These are phyloP conservation scores for Geranium incanum DNA, from an alignment of 441 rosid genomes.

Conservation along the genomic window DNA sequence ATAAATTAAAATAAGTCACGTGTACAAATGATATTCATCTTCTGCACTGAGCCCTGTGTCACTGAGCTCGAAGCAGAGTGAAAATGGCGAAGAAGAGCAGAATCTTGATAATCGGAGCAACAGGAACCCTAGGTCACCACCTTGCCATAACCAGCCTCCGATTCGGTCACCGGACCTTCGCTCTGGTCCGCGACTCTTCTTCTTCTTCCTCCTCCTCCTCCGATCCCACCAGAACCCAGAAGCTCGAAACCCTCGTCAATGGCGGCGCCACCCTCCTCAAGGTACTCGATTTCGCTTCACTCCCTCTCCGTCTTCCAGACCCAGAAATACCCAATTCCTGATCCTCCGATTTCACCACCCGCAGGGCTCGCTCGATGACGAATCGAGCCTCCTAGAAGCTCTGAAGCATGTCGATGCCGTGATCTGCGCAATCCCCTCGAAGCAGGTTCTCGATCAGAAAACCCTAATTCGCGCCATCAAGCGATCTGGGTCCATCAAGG, in stretches of 20 bases:
- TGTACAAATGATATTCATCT: too few relatives aligned
- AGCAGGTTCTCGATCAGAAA: conserved; percentile 54
- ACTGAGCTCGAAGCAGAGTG: not conserved
- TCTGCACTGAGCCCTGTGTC: too few relatives aligned
- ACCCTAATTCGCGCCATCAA: conserved; percentile 50
- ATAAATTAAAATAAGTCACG: too few relatives aligned
- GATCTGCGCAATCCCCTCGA: conserved; percentile 56
- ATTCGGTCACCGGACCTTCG: conserved; percentile 51
- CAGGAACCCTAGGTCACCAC: conserved; percentile 54
- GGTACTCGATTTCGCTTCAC: conserved; percentile 20
- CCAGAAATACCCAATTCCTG: not conserved
- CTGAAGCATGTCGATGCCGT: conserved; percentile 70
- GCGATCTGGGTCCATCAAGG: conserved; percentile 54
- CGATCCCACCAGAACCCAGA: conserved; percentile 37
- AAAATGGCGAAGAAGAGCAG: conserved; percentile 39
- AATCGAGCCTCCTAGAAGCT: conserved; percentile 54
- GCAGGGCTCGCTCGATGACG: conserved; percentile 65
- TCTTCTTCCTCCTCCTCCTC: conserved; percentile 34
- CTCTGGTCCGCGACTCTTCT: conserved; percentile 33
- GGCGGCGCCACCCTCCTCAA: conserved; percentile 48
- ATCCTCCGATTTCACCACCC: not conserved
- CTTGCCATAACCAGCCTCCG: conserved; percentile 47
- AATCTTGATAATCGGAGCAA: conserved; percentile 63
- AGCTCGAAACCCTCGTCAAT: conserved; percentile 37
- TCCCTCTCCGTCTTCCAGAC: not conserved